Conservation (phyloP, 1,284 basidiomycete species). For the Ganoderma lucidum region DNA sequence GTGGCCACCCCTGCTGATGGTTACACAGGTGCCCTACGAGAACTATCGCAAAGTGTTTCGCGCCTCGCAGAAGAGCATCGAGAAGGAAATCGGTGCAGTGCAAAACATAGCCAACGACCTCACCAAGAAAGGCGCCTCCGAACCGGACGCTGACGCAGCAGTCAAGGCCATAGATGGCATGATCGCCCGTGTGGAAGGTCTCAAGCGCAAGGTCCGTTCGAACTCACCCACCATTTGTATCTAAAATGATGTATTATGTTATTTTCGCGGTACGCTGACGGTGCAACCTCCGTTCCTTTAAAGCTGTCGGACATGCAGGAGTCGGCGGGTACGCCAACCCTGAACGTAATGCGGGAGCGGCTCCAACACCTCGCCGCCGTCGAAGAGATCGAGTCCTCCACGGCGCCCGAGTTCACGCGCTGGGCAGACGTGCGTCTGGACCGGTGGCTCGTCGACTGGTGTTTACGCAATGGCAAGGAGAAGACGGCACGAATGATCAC, state of each 20-base stretch:
- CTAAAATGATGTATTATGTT: not conserved
- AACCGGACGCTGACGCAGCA: conserved; percentile 56
- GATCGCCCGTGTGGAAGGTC: conserved; percentile 75
- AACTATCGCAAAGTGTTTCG: conserved; percentile 87
- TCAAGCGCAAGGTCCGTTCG: conserved; percentile 80
- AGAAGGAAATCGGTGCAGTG: conserved; percentile 75
- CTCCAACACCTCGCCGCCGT: conserved; percentile 71
- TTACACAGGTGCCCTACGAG: conserved; percentile 82
- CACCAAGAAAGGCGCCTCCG: conserved; percentile 48
- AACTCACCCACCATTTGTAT: not conserved
- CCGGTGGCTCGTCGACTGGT: conserved; percentile 94
- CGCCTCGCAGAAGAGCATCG: conserved; percentile 79
- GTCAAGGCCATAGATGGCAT: conserved; percentile 74
- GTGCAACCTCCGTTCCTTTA: conserved; percentile 11
- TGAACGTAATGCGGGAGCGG: conserved; percentile 76
- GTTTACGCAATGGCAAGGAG: conserved; percentile 78
- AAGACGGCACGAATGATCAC: conserved; percentile 75
- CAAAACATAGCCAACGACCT: conserved; percentile 66
- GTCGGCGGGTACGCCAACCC: conserved; percentile 68
- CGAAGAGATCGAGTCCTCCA: conserved; percentile 61
- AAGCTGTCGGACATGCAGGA: conserved; percentile 78
- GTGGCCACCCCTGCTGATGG: conserved; percentile 16
- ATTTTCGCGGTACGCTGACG: conserved; percentile 1
- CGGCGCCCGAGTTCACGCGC: conserved; percentile 65
- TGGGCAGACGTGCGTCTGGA: conserved; percentile 88